phyloP scores from a whole-genome alignment of 164 flowering plant genomes.

The Magnolia kwangsiensis region DNA sequence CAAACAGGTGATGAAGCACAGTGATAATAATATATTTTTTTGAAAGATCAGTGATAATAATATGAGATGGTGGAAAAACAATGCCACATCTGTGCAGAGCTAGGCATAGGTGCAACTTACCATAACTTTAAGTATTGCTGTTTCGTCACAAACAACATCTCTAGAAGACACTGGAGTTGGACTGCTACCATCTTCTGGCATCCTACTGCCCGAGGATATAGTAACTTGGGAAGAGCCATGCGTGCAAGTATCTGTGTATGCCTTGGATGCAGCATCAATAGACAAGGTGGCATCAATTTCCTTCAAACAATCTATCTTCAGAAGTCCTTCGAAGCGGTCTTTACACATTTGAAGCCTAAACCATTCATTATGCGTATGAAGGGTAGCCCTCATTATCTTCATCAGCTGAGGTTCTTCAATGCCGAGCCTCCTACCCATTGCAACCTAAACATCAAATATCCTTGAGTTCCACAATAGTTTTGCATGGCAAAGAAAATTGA shows the following conservation, averaged over 20 bases:
- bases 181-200: slow-evolving; percentile 71
- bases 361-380: slow-evolving; percentile 88
- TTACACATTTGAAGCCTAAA: slow-evolving; percentile 92
- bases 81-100: not conserved
- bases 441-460: slow-evolving; percentile 49
- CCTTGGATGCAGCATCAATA: slow-evolving; percentile 41
- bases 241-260: slow-evolving; percentile 44
- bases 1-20: too few relatives aligned
- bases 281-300: slow-evolving; percentile 50
- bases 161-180: slow-evolving; percentile 61
- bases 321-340: slow-evolving; percentile 81
- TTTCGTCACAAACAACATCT: slow-evolving; percentile 74
- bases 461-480: not conserved
- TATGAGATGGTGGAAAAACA: not conserved
- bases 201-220: slow-evolving; percentile 51
- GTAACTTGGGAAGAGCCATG: slow-evolving; percentile 76
- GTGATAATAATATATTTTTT: too few relatives aligned
- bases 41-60: not conserved
- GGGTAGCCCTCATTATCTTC: slow-evolving; percentile 86
- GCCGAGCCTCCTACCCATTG: slow-evolving; percentile 78
- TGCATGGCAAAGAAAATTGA: not conserved
- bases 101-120: slow-evolving; percentile 42
- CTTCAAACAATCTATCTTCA: slow-evolving; percentile 73
- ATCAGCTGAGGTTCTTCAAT: slow-evolving; percentile 95
- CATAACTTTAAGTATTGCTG: slow-evolving; percentile 96